Base-by-base conservation (phyloP, 139 green algal genomes). In the Micractinium sp. region DNA sequence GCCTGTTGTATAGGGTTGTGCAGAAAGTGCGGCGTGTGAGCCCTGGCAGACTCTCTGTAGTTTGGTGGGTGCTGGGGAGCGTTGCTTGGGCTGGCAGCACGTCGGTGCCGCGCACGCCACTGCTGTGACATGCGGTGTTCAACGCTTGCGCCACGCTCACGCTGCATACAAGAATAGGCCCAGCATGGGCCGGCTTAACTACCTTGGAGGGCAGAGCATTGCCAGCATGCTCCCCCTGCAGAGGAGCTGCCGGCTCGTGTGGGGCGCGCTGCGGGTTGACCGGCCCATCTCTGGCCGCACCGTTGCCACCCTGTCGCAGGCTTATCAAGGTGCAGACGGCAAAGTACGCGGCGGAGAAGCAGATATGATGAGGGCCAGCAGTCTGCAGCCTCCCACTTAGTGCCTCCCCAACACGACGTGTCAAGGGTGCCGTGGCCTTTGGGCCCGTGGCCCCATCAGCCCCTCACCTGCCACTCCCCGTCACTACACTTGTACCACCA, bases 291-390 rank as follows among this genome's bases (percentile, higher is more conserved):
- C 63, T 27, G 20, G 2, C 22, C 63, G 13, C 22, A 5, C 63
- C 12, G 20, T 23, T 12, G 63, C 14, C 14, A 12, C 7, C 14
- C 3, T 76, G 69, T 3, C 12, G 27, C 76, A 77, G 80, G 66
- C 20, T 33, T 41, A 81, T 90, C 38, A 33, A 25, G 41, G 76
- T 47, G 63, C 87, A 90, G 78, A 76, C 78, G 25, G 31, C 73
- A n/a, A 53, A 29, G 41, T 90, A 90, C 19, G 83, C 83, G 22
- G 83, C 67, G 1, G 83, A 81, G 33, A 81, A 87, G 83, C 83
- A 81, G 83, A 38, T 67, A 41, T 80, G 83, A 86, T 1, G 29
- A 23, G n/a, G n/a, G 12, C n/a, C 31, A 22, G n/a, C 73, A 78
- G 73, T 12, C 73, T 78, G 73, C 16, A 78, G n/a, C 27, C 2